These are phyloP conservation scores for Hebeloma cylindrosporum DNA, from an alignment of 768 basidiomycete genomes.

Conservation along the genomic window DNA sequence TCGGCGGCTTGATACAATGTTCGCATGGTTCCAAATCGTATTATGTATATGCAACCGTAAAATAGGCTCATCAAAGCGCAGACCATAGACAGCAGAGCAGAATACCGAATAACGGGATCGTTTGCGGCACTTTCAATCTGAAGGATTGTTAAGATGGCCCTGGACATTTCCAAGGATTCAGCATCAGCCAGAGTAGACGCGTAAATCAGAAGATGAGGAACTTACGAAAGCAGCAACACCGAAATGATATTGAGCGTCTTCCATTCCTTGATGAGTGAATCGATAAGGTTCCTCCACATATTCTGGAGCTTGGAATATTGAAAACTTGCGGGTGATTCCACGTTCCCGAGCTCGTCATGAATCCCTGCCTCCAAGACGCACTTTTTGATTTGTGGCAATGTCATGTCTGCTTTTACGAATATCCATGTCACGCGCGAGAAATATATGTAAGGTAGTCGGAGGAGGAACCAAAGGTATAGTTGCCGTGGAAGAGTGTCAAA, in stretches of 20 bases:
- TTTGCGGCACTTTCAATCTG: conserved; percentile 37
- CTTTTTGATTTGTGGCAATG: conserved; percentile 52
- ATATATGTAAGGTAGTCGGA: conserved; percentile 66
- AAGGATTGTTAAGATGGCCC: conserved; percentile 31
- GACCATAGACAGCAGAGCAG: conserved; percentile 53
- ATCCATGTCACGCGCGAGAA: conserved; percentile 63
- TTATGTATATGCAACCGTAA: conserved; percentile 60
- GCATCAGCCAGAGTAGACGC: neutral
- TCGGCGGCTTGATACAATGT: conserved; percentile 57
- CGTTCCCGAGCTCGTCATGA: neutral
- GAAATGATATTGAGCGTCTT: conserved; percentile 32
- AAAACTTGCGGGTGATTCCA: too few relatives aligned
- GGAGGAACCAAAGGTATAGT: conserved; percentile 36
- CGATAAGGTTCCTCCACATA: conserved; percentile 28
- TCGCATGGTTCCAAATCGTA: conserved; percentile 64
- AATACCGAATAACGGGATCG: conserved; percentile 53
- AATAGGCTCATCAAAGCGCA: conserved; percentile 60
- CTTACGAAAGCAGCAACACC: conserved; percentile 26
- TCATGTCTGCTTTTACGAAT: conserved; percentile 62
- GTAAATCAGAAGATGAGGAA: neutral
- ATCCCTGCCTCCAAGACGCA: conserved; percentile 31
- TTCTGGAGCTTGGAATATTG: conserved; percentile 17
- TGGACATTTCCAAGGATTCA: conserved; percentile 6
- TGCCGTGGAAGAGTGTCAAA: conserved; percentile 27
- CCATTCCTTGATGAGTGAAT: conserved; percentile 30